Evolutionary conservation across 176 grass and related monocot genomes (phyloP).

Genomic region (Eremochloa ophiuroides): DNA sequence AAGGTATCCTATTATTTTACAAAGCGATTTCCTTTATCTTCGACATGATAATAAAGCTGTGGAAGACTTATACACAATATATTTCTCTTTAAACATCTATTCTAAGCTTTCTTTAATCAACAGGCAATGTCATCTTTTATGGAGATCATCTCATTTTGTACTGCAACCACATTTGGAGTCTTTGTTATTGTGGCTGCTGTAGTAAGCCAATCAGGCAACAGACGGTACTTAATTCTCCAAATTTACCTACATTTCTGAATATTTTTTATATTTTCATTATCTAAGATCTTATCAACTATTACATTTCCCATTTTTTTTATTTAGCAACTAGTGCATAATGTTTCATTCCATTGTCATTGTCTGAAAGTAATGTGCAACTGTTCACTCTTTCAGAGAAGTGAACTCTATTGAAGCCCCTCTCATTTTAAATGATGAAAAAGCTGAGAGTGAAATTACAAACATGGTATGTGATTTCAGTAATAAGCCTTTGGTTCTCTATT

Average conservation of each 20-base stretch:
- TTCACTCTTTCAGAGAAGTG: conserved; percentile 43
- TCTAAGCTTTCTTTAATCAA: conserved; percentile 2
- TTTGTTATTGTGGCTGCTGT: conserved; percentile 44
- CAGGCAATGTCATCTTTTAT: conserved; percentile 46
- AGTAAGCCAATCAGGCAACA: neutral
- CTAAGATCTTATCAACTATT: neutral
- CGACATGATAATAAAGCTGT: neutral
- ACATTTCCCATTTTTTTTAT: neutral
- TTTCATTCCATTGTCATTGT: neutral
- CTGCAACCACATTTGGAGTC: conserved; percentile 51
- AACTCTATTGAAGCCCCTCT: conserved; percentile 80
- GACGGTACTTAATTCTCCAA: conserved; percentile 41
- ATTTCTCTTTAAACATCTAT: neutral
- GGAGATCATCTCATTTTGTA: conserved; percentile 51
- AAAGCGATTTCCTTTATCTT: neutral
- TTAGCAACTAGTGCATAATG: neutral
- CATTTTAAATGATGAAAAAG: conserved; percentile 34
- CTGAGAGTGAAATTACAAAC: conserved; percentile 20
- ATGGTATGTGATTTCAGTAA: conserved; percentile 30
- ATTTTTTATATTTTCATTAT: neutral
- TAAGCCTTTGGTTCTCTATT: neutral
- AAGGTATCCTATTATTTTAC: conserved; percentile 51
- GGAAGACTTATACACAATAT: neutral
- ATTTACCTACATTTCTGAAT: neutral
- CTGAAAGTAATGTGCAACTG: conserved; percentile 6